Percentiles rank a stretch among this genome's conserved stretches.
Evolutionary conservation across 2,329 filamentous ascomycete genomes (phyloP).

Genomic region (Septoria linicola): DNA sequence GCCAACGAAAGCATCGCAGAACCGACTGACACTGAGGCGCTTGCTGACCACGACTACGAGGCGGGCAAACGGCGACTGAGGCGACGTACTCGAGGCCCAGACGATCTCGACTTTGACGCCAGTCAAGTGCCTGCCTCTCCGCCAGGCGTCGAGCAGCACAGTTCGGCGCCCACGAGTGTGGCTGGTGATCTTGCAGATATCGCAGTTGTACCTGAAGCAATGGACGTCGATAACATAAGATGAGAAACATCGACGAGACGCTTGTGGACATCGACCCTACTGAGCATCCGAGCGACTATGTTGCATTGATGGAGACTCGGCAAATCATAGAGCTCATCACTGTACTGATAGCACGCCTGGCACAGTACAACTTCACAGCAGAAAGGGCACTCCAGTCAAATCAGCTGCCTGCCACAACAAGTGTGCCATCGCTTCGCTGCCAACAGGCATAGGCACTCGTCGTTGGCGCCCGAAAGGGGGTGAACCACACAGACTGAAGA

Average conservation of each 20-base stretch:
- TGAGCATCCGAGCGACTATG: no score
- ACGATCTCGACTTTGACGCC: constrained; percentile 27
- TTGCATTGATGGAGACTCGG: no score
- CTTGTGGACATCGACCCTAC: no score
- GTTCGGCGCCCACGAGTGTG: constrained; percentile 9
- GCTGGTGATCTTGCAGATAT: constrained; percentile 2
- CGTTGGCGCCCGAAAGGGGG: no score
- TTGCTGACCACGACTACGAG: constrained; percentile 42
- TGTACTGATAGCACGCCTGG: no score
- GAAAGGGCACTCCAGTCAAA: no score
- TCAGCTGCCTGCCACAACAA: no score
- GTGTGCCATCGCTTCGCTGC: no score
- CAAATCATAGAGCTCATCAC: no score
- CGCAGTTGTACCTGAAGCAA: constrained; percentile 6
- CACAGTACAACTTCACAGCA: no score
- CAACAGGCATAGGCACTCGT: no score
- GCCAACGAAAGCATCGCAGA: constrained; percentile 47
- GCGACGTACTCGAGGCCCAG: constrained; percentile 43
- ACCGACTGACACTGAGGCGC: constrained; percentile 43
- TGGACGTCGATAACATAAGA: constrained; percentile 22
- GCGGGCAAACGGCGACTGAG: constrained; percentile 44
- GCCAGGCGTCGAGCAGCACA: constrained; percentile 14
- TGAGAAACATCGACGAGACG: constrained; percentile 2
- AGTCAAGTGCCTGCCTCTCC: constrained; percentile 18
- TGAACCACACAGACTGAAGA: no score